These are phyloP conservation scores for Limnanthes douglasii DNA, from an alignment of 345 rosid genomes.

Conservation along the genomic window DNA sequence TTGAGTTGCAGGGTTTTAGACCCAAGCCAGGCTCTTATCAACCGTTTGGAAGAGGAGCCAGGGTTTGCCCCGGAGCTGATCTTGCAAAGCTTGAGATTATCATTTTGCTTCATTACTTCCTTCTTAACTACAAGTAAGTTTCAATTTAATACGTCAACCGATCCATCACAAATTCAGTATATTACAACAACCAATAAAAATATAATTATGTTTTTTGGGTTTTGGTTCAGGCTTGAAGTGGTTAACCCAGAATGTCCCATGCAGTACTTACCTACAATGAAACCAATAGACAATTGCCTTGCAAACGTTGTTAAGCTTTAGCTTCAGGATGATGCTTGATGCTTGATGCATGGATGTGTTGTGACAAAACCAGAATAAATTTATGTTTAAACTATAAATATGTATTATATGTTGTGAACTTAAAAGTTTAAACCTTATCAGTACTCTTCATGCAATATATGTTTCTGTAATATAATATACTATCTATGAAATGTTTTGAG, in stretches of 20 bases:
- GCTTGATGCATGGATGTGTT: too few species aligned
- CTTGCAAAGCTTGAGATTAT: conserved; percentile 23
- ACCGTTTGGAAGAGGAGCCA: conserved; percentile 30
- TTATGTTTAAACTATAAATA: too few species aligned
- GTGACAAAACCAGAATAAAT: too few species aligned
- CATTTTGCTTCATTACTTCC: conserved; percentile 23
- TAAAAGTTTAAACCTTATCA: too few species aligned
- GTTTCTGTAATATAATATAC: too few species aligned
- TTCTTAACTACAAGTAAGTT: conserved; percentile 21
- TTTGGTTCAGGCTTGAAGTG: conserved; percentile 6
- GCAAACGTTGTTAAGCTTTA: too few species aligned
- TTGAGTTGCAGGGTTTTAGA: conserved; percentile 12
- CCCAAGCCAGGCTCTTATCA: conserved; percentile 22
- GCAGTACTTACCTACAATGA: conserved; percentile 4
- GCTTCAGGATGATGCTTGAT: too few species aligned
- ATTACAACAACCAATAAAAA: too few species aligned
- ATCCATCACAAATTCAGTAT: too few species aligned
- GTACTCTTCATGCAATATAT: too few species aligned
- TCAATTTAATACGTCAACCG: background rate
- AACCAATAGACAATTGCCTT: conserved; percentile 16
- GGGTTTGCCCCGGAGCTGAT: conserved; percentile 26
- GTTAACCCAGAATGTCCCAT: conserved; percentile 1
- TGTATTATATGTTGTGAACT: too few species aligned
- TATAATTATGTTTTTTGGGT: background rate
- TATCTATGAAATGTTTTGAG: too few species aligned